phyloP scores from a whole-genome alignment of 2,329 filamentous ascomycete genomes.

The Alternaria sp. region DNA sequence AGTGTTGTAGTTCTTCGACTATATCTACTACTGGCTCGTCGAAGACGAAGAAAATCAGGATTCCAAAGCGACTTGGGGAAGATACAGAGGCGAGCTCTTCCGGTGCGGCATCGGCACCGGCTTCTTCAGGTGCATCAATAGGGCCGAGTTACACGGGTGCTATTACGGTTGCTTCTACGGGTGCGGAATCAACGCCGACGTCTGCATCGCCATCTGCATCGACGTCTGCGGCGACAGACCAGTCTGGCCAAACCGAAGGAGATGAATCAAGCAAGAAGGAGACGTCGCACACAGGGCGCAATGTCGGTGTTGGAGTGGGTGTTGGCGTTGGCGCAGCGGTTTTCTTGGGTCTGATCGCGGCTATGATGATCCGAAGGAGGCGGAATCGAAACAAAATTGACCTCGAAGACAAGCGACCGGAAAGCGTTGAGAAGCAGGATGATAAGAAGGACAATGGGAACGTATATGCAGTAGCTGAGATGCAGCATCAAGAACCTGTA shows the following conservation, averaged over 20 bases:
- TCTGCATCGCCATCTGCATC: background rate
- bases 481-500: conserved; percentile 2
- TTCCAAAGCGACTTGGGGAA: conserved; percentile 5
- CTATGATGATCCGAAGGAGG: background rate
- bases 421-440: background rate
- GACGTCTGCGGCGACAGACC: background rate
- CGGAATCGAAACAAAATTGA: background rate
- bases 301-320: conserved; percentile 12
- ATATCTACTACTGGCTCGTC: background rate
- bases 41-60: background rate
- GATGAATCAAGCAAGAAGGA: background rate
- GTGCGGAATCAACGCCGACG: background rate
- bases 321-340: background rate
- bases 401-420: background rate
- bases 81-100: background rate
- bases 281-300: background rate
- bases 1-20: conserved; percentile 1
- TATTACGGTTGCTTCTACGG: background rate
- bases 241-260: background rate
- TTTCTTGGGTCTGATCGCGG: background rate
- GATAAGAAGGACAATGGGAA: background rate
- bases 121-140: background rate
- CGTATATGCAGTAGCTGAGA: background rate
- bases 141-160: background rate
- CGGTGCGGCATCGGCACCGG: background rate